Conservation (phyloP, 2,329 filamentous ascomycete genomes). For the Eutypella sp. region DNA sequence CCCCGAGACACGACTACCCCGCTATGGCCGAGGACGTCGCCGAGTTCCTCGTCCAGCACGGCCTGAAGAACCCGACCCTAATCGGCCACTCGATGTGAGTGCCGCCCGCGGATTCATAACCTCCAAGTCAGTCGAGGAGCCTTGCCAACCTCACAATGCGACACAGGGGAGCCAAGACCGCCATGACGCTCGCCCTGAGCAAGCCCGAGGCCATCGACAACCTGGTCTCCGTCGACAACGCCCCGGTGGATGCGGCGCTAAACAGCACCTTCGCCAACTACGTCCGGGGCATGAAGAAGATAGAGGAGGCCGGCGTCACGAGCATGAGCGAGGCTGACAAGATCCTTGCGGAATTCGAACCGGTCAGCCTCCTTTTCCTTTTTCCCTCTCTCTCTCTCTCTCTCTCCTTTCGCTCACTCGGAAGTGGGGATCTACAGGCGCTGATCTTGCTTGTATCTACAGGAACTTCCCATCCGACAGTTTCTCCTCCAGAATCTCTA, state of each 20-base stretch:
- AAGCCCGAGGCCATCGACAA: conserved; percentile 62
- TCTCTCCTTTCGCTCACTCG: too few species aligned
- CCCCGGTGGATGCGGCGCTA: conserved; percentile 75
- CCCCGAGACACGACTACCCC: conserved; percentile 69
- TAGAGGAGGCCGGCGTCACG: conserved; percentile 64
- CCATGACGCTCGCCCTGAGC: conserved; percentile 78
- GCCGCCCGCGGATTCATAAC: not conserved
- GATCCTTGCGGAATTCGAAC: conserved; percentile 71
- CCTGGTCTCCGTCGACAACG: conserved; percentile 85
- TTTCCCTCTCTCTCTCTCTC: conserved; percentile 3
- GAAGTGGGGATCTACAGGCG: too few species aligned
- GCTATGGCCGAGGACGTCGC: conserved; percentile 80
- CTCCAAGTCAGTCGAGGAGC: not conserved
- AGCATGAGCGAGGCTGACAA: conserved; percentile 74
- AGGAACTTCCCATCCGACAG: conserved; percentile 73
- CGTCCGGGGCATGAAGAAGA: conserved; percentile 75
- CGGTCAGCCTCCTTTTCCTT: conserved; percentile 36
- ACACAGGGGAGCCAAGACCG: conserved; percentile 81
- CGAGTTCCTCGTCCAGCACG: conserved; percentile 68
- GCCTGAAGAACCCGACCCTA: conserved; percentile 64
- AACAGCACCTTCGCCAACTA: conserved; percentile 73
- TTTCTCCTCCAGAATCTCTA: conserved; percentile 87
- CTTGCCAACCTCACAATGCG: not conserved
- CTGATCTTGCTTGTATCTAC: too few species aligned
- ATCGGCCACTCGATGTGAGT: conserved; percentile 90